A percentile compares a stretch with the other conserved stretches of the same genome.
Evolutionary conservation across 345 rosid genomes (phyloP).

Genomic region (Pistacia integerrima): DNA sequence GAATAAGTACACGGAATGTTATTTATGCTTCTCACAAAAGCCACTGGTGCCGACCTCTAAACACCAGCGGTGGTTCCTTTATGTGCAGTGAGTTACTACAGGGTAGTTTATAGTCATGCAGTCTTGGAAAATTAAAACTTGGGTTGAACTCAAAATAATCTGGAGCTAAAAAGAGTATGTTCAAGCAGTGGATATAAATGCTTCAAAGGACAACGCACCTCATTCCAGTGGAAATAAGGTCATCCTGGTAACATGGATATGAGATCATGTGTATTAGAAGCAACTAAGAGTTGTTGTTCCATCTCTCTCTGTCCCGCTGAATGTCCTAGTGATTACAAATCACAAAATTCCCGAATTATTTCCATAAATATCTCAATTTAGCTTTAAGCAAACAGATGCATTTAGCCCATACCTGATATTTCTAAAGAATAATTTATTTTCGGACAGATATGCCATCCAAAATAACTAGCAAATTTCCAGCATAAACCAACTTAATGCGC

Average conservation of each 20-base stretch:
- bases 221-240: background rate
- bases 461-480: background rate
- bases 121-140: background rate
- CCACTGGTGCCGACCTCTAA: background rate
- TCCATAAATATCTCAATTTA: background rate
- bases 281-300: background rate
- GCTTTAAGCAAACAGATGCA: conserved; percentile 1
- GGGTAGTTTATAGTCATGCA: background rate
- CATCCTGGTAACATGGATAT: background rate
- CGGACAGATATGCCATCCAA: background rate
- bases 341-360: too few relatives aligned
- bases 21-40: background rate
- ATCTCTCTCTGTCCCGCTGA: background rate
- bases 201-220: background rate
- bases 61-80: background rate
- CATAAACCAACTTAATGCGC: background rate
- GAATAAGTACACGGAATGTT: background rate
- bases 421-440: background rate
- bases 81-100: background rate
- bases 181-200: too few relatives aligned
- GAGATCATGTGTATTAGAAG: background rate
- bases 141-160: background rate
- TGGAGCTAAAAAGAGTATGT: background rate
- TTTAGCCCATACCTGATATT: background rate
- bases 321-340: background rate